Conservation (phyloP, 305 asterid species). For the Fraxinus angustifolia region DNA sequence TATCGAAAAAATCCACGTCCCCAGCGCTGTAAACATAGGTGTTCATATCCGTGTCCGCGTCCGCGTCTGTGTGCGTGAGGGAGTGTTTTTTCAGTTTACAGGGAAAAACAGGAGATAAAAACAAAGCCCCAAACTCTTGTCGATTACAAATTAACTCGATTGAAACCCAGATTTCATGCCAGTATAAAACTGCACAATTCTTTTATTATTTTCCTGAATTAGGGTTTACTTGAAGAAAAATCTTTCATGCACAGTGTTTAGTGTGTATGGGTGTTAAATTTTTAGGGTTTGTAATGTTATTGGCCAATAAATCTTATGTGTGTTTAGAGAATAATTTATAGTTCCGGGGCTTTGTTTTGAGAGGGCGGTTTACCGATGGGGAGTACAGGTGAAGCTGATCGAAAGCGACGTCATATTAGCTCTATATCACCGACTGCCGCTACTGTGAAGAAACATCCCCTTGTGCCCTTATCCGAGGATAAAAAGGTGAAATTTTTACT, state of each 20-base stretch:
- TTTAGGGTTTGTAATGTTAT: conserved; percentile 19
- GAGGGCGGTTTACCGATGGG: conserved; percentile 54
- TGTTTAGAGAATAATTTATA: conserved; percentile 30
- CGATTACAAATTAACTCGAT: conserved; percentile 11
- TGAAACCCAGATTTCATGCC: neutral
- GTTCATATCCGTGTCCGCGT: conserved; percentile 12
- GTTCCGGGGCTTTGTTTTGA: conserved; percentile 42
- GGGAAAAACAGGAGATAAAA: neutral
- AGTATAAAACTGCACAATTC: neutral
- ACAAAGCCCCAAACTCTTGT: neutral
- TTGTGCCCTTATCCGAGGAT: conserved; percentile 65
- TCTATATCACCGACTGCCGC: conserved; percentile 67
- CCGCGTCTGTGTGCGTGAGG: neutral
- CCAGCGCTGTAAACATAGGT: conserved; percentile 22
- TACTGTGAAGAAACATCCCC: conserved; percentile 54
- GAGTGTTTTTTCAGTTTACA: conserved; percentile 20
- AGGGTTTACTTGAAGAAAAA: conserved; percentile 12
- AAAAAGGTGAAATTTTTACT: conserved; percentile 49
- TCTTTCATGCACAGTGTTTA: conserved; percentile 19
- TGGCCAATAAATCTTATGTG: conserved; percentile 17
- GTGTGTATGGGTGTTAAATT: conserved; percentile 18
- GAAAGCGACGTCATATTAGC: conserved; percentile 71
- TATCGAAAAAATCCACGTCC: conserved; percentile 11
- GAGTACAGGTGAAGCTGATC: conserved; percentile 81
- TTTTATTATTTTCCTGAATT: conserved; percentile 1